phyloP scores from a whole-genome alignment of 1,139 yeast species.

The Meyerozyma carpophila region DNA sequence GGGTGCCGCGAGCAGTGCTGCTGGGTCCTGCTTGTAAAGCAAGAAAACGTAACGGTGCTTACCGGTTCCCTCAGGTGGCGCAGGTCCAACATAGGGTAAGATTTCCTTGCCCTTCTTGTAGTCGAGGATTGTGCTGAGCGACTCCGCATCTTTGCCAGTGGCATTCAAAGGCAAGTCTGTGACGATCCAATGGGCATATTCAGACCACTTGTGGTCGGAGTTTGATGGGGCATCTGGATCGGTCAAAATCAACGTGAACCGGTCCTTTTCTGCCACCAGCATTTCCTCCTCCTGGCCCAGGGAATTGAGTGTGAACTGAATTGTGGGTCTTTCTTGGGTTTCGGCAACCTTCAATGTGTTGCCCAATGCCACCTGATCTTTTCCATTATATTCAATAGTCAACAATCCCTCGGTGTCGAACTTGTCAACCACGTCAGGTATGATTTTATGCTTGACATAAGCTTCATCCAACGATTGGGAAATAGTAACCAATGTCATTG shows the following conservation, averaged over 20 bases:
- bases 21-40: slow-evolving; percentile 58
- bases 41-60: slow-evolving; percentile 77
- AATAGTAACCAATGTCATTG: slow-evolving; percentile 50
- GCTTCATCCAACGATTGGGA: slow-evolving; percentile 59
- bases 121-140: slow-evolving; percentile 33
- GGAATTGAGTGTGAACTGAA: slow-evolving; percentile 62
- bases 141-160: slow-evolving; percentile 21
- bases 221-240: slow-evolving; percentile 94
- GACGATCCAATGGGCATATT: slow-evolving; percentile 73
- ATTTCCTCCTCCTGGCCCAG: slow-evolving; percentile 30
- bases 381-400: slow-evolving; percentile 44
- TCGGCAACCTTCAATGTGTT: slow-evolving; percentile 61
- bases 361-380: slow-evolving; percentile 72
- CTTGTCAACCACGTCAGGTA: slow-evolving; percentile 57
- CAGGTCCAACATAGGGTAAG: slow-evolving; percentile 64
- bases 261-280: slow-evolving; percentile 40
- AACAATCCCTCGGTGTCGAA: slow-evolving; percentile 43
- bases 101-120: slow-evolving; percentile 30
- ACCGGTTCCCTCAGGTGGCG: slow-evolving; percentile 79
- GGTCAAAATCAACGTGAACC: slow-evolving; percentile 70
- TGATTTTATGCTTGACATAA: slow-evolving; percentile 52
- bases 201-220: slow-evolving; percentile 82
- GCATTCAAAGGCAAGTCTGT: slow-evolving; percentile 53
- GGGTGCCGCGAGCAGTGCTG: slow-evolving; percentile 34
- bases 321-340: slow-evolving; percentile 59